These are phyloP conservation scores for Mycosphaerelloides madeirae DNA, from an alignment of 2,329 filamentous ascomycete genomes.

Conservation along the genomic window DNA sequence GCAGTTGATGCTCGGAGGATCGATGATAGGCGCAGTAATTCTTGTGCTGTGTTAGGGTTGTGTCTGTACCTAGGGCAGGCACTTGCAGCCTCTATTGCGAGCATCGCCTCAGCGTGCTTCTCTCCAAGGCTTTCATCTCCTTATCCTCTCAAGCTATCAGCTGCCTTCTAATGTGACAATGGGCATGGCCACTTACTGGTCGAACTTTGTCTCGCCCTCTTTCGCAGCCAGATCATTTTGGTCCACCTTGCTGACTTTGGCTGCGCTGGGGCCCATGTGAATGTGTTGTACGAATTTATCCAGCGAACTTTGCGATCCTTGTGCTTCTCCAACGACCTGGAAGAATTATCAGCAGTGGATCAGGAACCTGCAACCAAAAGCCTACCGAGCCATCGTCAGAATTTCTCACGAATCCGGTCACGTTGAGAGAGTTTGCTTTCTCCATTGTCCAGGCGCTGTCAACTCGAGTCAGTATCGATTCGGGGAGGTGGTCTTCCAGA, in stretches of 20 bases:
- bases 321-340: constrained; percentile 85
- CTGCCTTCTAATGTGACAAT: not conserved
- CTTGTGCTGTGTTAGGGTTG: too few relatives aligned
- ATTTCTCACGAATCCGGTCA: constrained; percentile 47
- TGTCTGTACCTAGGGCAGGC: too few relatives aligned
- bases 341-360: not conserved
- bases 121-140: constrained; percentile 1
- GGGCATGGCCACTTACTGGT: constrained; percentile 21
- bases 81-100: too few relatives aligned
- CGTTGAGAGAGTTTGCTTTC: constrained; percentile 39
- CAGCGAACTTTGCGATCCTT: constrained; percentile 64
- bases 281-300: constrained; percentile 69
- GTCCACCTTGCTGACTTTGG: constrained; percentile 70
- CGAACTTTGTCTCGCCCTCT: constrained; percentile 64
- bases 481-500: too few relatives aligned
- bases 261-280: constrained; percentile 65
- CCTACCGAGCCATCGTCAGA: constrained; percentile 42
- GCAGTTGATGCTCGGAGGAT: too few relatives aligned
- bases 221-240: constrained; percentile 61
- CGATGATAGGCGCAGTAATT: too few relatives aligned
- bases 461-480: not conserved
- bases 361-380: not conserved
- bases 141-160: constrained; percentile 9
- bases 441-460: constrained; percentile 39
- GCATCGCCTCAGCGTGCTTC: not conserved